These are phyloP conservation scores for Aurantiochytrium sp. DNA, from an alignment of 108 stramenopile species.

Conservation along the genomic window DNA sequence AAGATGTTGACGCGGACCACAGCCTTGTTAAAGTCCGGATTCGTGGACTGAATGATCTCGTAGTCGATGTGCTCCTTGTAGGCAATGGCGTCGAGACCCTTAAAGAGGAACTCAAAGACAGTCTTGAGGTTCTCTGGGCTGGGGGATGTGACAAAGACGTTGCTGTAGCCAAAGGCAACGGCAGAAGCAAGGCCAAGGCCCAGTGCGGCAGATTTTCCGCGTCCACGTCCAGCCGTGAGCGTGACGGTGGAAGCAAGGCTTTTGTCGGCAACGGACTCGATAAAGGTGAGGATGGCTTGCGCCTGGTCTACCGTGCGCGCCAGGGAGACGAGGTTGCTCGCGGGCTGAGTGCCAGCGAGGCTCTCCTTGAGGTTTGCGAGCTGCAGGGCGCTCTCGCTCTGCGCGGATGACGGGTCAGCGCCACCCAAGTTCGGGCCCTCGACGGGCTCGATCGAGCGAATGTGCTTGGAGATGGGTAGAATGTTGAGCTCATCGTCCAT, in stretches of 20 bases:
- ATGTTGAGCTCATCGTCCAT: slow-evolving; percentile 99
- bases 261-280: slow-evolving; percentile 84
- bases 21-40: slow-evolving; percentile 11
- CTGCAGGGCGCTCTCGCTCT: slow-evolving; percentile 54
- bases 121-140: slow-evolving; percentile 92
- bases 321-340: slow-evolving; percentile 78
- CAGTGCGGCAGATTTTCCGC: slow-evolving; percentile 96
- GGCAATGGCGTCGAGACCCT: slow-evolving; percentile 82
- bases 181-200: slow-evolving; percentile 93
- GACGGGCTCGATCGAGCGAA: not conserved
- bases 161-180: slow-evolving; percentile 84
- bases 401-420: not conserved
- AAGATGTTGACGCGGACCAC: slow-evolving; percentile 41
- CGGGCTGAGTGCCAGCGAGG: slow-evolving; percentile 78
- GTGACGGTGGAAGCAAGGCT: slow-evolving; percentile 34
- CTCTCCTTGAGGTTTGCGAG: slow-evolving; percentile 73
- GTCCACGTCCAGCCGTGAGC: slow-evolving; percentile 72
- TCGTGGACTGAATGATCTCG: slow-evolving; percentile 30
- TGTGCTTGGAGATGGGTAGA: slow-evolving; percentile 68
- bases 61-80: slow-evolving; percentile 97
- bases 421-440: slow-evolving; percentile 30
- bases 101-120: slow-evolving; percentile 89
- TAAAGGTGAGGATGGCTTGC: slow-evolving; percentile 75
- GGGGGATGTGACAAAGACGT: slow-evolving; percentile 88
- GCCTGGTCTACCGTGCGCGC: slow-evolving; percentile 94